These are phyloP conservation scores for Microsporum canis DNA, from an alignment of 2,329 filamentous ascomycete genomes.

Conservation along the genomic window DNA sequence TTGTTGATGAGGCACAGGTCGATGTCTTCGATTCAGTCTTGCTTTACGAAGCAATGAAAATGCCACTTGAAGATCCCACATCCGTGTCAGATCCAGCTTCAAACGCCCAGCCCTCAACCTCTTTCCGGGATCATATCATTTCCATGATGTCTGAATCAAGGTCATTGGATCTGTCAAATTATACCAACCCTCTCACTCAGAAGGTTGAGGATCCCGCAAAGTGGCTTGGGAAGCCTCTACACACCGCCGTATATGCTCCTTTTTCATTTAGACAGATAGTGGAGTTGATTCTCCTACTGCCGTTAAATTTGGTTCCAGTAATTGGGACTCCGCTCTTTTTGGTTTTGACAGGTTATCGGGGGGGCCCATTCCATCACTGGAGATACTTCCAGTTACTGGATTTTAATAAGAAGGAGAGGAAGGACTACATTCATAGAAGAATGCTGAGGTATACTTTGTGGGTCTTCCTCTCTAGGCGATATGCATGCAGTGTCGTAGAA, in stretches of 20 bases:
- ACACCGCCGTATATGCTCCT: constrained; percentile 65
- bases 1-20: constrained; percentile 66
- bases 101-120: background rate
- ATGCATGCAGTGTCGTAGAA: background rate
- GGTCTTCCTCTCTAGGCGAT: constrained; percentile 14
- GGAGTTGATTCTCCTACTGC: constrained; percentile 67
- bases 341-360: constrained; percentile 72
- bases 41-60: constrained; percentile 49
- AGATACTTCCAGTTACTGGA: constrained; percentile 76
- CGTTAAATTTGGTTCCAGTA: constrained; percentile 77
- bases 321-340: constrained; percentile 78
- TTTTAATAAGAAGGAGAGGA: constrained; percentile 61
- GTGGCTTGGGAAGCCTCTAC: constrained; percentile 71
- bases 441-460: constrained; percentile 78
- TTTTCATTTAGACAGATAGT: constrained; percentile 85
- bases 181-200: background rate
- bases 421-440: constrained; percentile 54
- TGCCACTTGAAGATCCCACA: constrained; percentile 19
- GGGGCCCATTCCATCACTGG: constrained; percentile 82
- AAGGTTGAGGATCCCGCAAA: constrained; percentile 50
- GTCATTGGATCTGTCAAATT: background rate
- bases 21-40: constrained; percentile 79
- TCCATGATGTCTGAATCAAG: constrained; percentile 1
- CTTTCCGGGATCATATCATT: background rate
- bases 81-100: background rate